phyloP scores from a whole-genome alignment of 768 basidiomycete species.

The Obba rivulosa region DNA sequence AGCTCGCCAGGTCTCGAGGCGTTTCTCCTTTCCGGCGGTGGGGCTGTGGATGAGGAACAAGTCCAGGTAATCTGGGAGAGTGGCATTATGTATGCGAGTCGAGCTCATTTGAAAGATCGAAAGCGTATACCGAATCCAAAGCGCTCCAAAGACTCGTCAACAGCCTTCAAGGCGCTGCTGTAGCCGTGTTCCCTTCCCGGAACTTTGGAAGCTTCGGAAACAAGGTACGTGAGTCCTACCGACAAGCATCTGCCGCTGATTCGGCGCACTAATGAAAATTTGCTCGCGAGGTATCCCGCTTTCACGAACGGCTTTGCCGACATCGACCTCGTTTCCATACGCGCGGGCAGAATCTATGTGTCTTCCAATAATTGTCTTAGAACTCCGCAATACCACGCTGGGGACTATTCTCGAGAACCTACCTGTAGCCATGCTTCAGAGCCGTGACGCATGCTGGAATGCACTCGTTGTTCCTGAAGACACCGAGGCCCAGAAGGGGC shows the following conservation, averaged over 20 bases:
- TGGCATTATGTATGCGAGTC: neutral
- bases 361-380: conserved; percentile 27
- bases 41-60: conserved; percentile 45
- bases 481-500: conserved; percentile 65
- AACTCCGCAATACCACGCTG: neutral
- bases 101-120: neutral
- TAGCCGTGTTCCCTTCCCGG: conserved; percentile 59
- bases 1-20: conserved; percentile 36
- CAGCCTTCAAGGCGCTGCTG: conserved; percentile 51
- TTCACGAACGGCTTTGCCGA: conserved; percentile 52
- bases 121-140: conserved; percentile 46
- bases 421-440: conserved; percentile 59
- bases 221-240: too few relatives aligned
- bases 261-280: conserved; percentile 60
- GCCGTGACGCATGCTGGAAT: conserved; percentile 52
- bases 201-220: conserved; percentile 66
- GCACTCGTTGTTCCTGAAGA: conserved; percentile 62
- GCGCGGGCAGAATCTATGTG: conserved; percentile 71
- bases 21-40: conserved; percentile 29
- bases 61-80: conserved; percentile 37
- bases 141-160: conserved; percentile 53
- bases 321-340: conserved; percentile 60
- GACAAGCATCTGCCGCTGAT: too few relatives aligned
- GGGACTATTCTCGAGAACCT: neutral
- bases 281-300: conserved; percentile 50